Evolutionary conservation across 2,329 filamentous ascomycete species (phyloP).

Genomic region (Dothistroma septosporum): DNA sequence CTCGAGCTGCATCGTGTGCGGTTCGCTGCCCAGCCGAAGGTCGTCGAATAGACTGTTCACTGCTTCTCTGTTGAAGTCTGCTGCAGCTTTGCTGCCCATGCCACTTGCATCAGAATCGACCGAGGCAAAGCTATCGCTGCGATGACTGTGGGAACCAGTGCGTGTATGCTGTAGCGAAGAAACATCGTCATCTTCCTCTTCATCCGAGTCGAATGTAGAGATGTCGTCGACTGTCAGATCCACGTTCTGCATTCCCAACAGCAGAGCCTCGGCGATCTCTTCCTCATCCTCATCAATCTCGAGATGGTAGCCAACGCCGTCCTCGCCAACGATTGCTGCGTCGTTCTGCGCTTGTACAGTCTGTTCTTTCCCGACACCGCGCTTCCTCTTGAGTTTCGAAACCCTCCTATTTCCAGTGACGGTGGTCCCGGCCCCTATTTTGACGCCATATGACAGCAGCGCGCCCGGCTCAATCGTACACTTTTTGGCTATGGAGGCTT

Average conservation of each 20-base stretch:
- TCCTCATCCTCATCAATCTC: slow-evolving; percentile 63
- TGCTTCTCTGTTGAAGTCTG: slow-evolving; percentile 80
- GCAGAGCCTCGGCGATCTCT: slow-evolving; percentile 43
- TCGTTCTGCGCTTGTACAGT: slow-evolving; percentile 40
- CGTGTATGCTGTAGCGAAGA: slow-evolving; percentile 44
- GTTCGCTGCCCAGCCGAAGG: slow-evolving; percentile 61
- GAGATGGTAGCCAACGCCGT: slow-evolving; percentile 57
- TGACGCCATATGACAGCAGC: slow-evolving; percentile 74
- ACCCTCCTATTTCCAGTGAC: slow-evolving; percentile 43
- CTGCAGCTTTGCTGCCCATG: slow-evolving; percentile 42
- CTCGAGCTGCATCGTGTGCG: slow-evolving; percentile 87
- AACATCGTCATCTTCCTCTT: slow-evolving; percentile 39
- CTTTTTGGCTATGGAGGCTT: slow-evolving; percentile 65
- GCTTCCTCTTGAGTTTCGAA: slow-evolving; percentile 45
- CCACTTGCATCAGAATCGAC: slow-evolving; percentile 61
- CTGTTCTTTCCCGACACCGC: slow-evolving; percentile 41
- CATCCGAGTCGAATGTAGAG: slow-evolving; percentile 57
- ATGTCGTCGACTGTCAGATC: slow-evolving; percentile 47
- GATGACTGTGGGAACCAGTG: slow-evolving; percentile 19
- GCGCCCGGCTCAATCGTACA: slow-evolving; percentile 68
- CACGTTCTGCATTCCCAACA: slow-evolving; percentile 40
- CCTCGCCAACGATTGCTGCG: slow-evolving; percentile 52
- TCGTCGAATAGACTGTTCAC: slow-evolving; percentile 83
- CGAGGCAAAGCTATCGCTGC: slow-evolving; percentile 35
- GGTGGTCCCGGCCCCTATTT: slow-evolving; percentile 59